Percentiles rank a stretch among this genome's conserved stretches.
Conservation (phyloP, 148 eudicot genomes). For the Fagopyrum esculentum region DNA sequence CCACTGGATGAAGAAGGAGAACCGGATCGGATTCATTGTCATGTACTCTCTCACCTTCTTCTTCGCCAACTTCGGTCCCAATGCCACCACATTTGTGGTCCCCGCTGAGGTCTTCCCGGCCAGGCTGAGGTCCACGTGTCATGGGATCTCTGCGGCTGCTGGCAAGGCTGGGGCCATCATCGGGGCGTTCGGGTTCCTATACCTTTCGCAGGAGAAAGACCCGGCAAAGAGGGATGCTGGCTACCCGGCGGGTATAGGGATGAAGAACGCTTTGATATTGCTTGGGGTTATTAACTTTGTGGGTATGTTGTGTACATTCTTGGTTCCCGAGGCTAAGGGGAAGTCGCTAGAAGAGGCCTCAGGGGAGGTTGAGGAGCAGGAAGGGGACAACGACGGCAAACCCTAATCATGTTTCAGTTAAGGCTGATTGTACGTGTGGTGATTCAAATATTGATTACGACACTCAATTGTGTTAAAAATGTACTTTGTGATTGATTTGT, state of each 20-base stretch:
- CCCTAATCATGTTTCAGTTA: no score
- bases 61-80: constrained; percentile 86
- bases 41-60: constrained; percentile 75
- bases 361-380: constrained; percentile 43
- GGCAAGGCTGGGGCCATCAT: constrained; percentile 84
- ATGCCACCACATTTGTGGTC: constrained; percentile 76
- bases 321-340: constrained; percentile 78
- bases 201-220: constrained; percentile 45
- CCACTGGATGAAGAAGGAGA: constrained; percentile 49
- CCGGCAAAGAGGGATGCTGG: constrained; percentile 44
- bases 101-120: constrained; percentile 94
- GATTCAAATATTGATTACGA: no score
- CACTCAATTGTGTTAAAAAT: no score
- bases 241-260: constrained; percentile 68
- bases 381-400: no score
- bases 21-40: constrained; percentile 59
- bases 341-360: constrained; percentile 78
- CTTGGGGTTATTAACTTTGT: constrained; percentile 43
- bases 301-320: constrained; percentile 55
- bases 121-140: constrained; percentile 77
- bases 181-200: constrained; percentile 78
- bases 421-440: no score
- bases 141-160: constrained; percentile 78
- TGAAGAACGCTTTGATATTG: constrained; percentile 46
- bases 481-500: no score